A percentile compares a stretch with the other conserved stretches of the same genome.
phyloP scores from a whole-genome alignment of 2,329 filamentous ascomycete genomes.

The Chalara sp. region DNA sequence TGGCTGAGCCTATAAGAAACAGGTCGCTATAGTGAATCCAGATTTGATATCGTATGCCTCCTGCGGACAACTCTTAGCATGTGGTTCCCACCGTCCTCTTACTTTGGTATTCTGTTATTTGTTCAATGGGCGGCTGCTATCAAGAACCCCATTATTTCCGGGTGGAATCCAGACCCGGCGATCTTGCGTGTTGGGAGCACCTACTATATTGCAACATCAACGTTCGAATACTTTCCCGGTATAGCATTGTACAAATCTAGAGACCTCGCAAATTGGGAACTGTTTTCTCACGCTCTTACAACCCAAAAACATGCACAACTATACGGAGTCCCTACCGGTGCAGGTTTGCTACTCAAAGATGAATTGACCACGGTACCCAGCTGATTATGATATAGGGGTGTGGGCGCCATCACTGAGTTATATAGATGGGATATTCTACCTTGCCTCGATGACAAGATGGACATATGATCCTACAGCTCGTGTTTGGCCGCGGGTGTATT shows the following conservation, averaged over 20 bases:
- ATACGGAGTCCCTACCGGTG: constrained; percentile 9
- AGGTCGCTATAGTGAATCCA: too few species aligned
- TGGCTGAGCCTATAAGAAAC: too few species aligned
- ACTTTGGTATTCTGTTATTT: too few species aligned
- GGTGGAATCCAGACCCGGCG: constrained; percentile 47
- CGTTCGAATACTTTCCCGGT: constrained; percentile 47
- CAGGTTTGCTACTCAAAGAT: constrained; percentile 1
- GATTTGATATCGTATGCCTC: too few species aligned
- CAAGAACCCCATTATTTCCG: constrained; percentile 34
- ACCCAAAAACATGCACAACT: constrained; percentile 7
- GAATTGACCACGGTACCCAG: background rate
- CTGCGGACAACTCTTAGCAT: too few species aligned
- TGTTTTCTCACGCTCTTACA: constrained; percentile 22
- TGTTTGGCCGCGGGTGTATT: constrained; percentile 15
- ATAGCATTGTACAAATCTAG: constrained; percentile 44
- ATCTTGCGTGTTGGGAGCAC: constrained; percentile 41
- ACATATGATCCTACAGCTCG: constrained; percentile 14
- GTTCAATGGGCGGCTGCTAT: too few species aligned
- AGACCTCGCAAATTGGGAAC: constrained; percentile 33
- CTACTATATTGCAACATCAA: constrained; percentile 46
- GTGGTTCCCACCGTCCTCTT: too few species aligned
- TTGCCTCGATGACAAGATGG: constrained; percentile 8
- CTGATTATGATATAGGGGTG: constrained; percentile 1
- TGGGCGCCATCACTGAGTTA: constrained; percentile 9
- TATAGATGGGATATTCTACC: constrained; percentile 7